Base-by-base conservation (phyloP, 441 rosid genomes). In the Adansonia grandidieri region DNA sequence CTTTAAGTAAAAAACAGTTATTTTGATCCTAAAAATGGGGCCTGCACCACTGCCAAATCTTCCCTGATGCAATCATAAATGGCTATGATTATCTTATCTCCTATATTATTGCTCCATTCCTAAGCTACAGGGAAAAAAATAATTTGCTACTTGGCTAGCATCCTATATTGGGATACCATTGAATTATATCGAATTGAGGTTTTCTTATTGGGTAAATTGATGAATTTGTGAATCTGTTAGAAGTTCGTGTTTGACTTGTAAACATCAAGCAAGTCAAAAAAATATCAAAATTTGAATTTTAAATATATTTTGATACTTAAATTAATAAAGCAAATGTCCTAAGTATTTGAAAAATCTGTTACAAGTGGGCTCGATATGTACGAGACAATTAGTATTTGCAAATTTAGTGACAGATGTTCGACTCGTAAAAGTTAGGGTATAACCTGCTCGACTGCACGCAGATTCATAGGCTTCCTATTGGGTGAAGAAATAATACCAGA, bases 41-140 rank as follows among this genome's bases (percentile, higher is more conserved):
- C 68, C 68, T 63, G 68, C 19, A 14, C 44, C 45, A 5, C 9
- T 13, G 74, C 20, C 74, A 70, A 70, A 50, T 50, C 74, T 50
- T 50, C 45, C 61, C 10, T 50, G 13, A 24, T 8, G 14, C 44
- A 50, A 70, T 50, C 60, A 24, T 13, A 22, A 22, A 71, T 28
- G 45, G 61, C 13, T 51, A 8, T 53, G 15, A 71, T 51, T 37
- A 51, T 51, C 47, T 71, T 71, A 24, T 70, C 58, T 50, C 74
- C 42, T 51, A 71, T 9, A 28, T 15, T 28, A 70, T 0, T 20
- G 15, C 15, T 13, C 60, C 44, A 50, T 70, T 15, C 44, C 64
- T 51, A 50, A 71, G 44, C 54, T 51, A 22, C 60, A 51, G 14
- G 28, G 6, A 17, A 17, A 3, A 17, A 42, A 70, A 48, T 1